These are phyloP conservation scores for Boletus rubropictus DNA, from an alignment of 768 basidiomycete species.

Conservation along the genomic window DNA sequence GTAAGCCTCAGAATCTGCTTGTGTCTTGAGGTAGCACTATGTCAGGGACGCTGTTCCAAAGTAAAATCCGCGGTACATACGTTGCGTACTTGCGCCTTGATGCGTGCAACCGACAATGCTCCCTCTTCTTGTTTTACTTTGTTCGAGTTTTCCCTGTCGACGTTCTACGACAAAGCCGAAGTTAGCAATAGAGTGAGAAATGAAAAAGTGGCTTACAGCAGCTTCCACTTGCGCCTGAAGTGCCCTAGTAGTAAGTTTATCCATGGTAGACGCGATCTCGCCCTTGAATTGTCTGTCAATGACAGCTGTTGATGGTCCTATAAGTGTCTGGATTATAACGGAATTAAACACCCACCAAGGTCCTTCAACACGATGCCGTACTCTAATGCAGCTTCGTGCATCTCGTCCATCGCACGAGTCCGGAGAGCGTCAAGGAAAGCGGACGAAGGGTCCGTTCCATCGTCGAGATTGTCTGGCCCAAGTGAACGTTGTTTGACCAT, in stretches of 20 bases:
- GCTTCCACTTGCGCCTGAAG: slow-evolving; percentile 86
- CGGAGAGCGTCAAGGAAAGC: slow-evolving; percentile 79
- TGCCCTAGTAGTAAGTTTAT: slow-evolving; percentile 77
- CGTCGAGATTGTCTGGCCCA: slow-evolving; percentile 70
- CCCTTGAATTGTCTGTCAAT: slow-evolving; percentile 88
- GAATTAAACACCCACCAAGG: slow-evolving; percentile 42
- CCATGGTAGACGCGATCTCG: slow-evolving; percentile 80
- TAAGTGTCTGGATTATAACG: slow-evolving; percentile 1
- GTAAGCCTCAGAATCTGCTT: slow-evolving; percentile 75
- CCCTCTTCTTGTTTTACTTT: slow-evolving; percentile 84
- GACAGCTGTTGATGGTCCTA: slow-evolving; percentile 47
- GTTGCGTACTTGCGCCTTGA: slow-evolving; percentile 61
- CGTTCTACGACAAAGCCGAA: slow-evolving; percentile 45
- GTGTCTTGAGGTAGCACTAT: slow-evolving; percentile 35
- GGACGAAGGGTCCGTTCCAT: slow-evolving; percentile 61
- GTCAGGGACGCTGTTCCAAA: slow-evolving; percentile 5
- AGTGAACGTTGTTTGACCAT: slow-evolving; percentile 78
- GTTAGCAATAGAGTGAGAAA: not conserved
- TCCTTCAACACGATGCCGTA: slow-evolving; percentile 83
- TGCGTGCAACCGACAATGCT: slow-evolving; percentile 66
- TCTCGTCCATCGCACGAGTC: slow-evolving; percentile 81
- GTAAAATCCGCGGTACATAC: slow-evolving; percentile 23
- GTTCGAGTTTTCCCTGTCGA: slow-evolving; percentile 83
- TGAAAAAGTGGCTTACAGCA: slow-evolving; percentile 43
- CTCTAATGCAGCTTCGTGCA: slow-evolving; percentile 74